These are phyloP conservation scores for Bertia moriformis DNA, from an alignment of 2,329 filamentous ascomycete genomes.

Conservation along the genomic window DNA sequence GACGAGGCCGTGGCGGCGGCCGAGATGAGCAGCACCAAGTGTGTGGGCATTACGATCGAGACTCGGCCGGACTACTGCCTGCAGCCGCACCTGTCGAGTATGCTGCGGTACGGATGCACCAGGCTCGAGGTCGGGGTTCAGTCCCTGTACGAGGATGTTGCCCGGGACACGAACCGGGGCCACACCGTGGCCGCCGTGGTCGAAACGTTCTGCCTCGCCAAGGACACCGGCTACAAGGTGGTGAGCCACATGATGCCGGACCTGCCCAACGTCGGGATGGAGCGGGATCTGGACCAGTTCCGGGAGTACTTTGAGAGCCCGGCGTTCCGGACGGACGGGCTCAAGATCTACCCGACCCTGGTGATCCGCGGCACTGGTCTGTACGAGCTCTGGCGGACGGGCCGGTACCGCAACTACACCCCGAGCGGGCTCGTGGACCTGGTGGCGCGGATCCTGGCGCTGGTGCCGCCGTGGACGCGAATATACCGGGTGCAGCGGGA, in stretches of 20 bases:
- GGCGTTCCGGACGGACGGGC: conserved; percentile 83
- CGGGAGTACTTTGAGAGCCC: conserved; percentile 96
- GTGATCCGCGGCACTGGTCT: conserved; percentile 92
- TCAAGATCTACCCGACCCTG: conserved; percentile 96
- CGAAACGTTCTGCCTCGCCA: conserved; percentile 92
- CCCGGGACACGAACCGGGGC: conserved; percentile 90
- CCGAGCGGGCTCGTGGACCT: conserved; percentile 92
- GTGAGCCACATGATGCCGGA: conserved; percentile 99
- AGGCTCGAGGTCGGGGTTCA: conserved; percentile 93
- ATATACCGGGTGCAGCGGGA: conserved; percentile 98
- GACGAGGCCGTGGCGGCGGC: conserved; percentile 89
- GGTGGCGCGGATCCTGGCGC: conserved; percentile 88
- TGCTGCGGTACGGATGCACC: conserved; percentile 96
- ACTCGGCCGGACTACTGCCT: conserved; percentile 93
- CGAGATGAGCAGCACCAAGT: conserved; percentile 94
- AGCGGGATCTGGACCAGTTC: conserved; percentile 92
- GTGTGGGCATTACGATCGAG: conserved; percentile 96
- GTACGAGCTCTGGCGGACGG: conserved; percentile 94
- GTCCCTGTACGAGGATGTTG: conserved; percentile 92
- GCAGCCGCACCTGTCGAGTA: conserved; percentile 80
- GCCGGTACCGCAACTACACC: conserved; percentile 95
- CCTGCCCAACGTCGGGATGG: conserved; percentile 93
- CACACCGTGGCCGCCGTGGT: conserved; percentile 92
- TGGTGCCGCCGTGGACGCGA: conserved; percentile 92
- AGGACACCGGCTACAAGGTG: conserved; percentile 97